A percentile compares a stretch with the other conserved stretches of the same genome.
These are phyloP conservation scores for Beauveria medogensis DNA, from an alignment of 2,329 filamentous ascomycete genomes.

Conservation along the genomic window DNA sequence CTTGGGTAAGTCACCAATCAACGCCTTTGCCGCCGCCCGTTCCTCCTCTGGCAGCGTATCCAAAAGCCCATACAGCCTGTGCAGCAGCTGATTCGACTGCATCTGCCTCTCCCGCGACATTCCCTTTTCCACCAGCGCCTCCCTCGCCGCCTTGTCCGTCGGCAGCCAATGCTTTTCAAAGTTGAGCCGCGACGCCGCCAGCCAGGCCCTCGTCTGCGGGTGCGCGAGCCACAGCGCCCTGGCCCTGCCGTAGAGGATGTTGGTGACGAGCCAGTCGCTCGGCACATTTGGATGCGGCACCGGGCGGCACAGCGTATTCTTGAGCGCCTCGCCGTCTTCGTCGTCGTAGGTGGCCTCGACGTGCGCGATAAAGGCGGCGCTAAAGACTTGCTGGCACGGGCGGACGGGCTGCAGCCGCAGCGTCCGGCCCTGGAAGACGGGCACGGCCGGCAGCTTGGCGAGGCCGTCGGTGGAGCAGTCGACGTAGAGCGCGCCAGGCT, in stretches of 20 bases:
- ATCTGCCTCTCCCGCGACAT: background rate
- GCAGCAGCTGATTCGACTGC: background rate
- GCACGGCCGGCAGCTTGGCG: background rate
- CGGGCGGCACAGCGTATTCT: background rate
- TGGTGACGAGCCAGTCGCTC: background rate
- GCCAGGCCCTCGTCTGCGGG: background rate
- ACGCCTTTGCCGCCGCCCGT: background rate
- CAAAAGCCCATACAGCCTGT: background rate
- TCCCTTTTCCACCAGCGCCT: background rate
- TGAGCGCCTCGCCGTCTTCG: background rate
- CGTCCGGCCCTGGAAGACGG: slow-evolving; percentile 4
- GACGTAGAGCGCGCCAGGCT: background rate
- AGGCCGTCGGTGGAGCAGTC: slow-evolving; percentile 6
- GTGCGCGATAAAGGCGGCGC: slow-evolving; percentile 7
- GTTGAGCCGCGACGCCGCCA: background rate
- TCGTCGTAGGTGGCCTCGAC: background rate
- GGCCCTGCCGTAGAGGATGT: background rate
- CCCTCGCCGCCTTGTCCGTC: background rate
- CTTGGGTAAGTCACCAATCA: background rate
- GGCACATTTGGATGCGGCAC: background rate
- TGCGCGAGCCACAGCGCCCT: background rate
- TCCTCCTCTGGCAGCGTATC: background rate
- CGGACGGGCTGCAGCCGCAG: slow-evolving; percentile 4
- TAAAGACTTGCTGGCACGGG: background rate
- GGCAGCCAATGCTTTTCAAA: background rate